Evolutionary conservation across 2,329 filamentous ascomycete genomes (phyloP).

Genomic region (Pseudocercospora macadamiae): DNA sequence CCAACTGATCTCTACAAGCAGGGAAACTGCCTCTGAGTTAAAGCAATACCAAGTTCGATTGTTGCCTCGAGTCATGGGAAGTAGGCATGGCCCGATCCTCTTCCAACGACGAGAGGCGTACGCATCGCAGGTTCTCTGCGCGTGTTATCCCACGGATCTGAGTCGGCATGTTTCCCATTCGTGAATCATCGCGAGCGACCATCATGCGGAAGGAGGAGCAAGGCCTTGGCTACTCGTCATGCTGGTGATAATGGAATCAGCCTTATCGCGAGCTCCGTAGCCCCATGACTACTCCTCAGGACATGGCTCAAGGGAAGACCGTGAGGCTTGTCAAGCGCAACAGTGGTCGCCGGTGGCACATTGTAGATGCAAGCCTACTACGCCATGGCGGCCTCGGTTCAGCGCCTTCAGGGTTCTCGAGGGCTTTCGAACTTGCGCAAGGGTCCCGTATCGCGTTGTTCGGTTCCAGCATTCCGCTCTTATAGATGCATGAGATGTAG

Average conservation of each 20-base stretch:
- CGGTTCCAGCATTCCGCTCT: not conserved
- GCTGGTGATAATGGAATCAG: not conserved
- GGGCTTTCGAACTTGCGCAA: not conserved
- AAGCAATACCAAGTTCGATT: not conserved
- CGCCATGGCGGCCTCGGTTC: not conserved
- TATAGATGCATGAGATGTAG: not conserved
- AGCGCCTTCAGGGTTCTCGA: not conserved
- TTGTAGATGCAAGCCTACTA: constrained; percentile 1
- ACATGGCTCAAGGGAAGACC: not conserved
- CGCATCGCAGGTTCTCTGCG: not conserved
- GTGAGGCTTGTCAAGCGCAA: not conserved
- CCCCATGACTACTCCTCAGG: not conserved
- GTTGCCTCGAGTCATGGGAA: not conserved
- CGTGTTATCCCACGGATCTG: not conserved
- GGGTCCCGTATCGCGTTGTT: not conserved
- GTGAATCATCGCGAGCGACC: too few relatives aligned
- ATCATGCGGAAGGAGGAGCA: too few relatives aligned
- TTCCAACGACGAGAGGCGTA: too few relatives aligned
- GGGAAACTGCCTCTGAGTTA: too few relatives aligned
- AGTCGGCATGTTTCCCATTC: not conserved
- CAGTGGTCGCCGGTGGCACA: constrained; percentile 6
- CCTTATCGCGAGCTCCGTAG: not conserved
- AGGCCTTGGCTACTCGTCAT: not conserved
- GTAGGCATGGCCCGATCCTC: too few relatives aligned
- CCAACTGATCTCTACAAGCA: too few relatives aligned